Conservation (phyloP, 306 rosid genomes). For the Quercus engelmannii region DNA sequence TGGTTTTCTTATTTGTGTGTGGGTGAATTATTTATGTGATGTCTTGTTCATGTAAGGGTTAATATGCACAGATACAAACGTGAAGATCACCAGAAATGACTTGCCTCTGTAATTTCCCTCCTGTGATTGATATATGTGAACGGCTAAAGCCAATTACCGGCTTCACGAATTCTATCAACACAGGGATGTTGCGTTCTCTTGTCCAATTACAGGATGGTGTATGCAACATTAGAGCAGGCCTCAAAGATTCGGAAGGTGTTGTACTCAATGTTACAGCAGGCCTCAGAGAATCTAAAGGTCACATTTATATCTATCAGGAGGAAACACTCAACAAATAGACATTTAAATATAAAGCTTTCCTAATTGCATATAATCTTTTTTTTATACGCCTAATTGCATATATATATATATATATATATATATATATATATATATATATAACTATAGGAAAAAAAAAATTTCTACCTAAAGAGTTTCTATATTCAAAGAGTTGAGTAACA, state of each 20-base stretch:
- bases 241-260: too few relatives aligned
- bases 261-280: conserved; percentile 74
- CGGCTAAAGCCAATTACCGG: conserved; percentile 76
- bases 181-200: conserved; percentile 47
- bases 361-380: background rate
- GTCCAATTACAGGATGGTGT: conserved; percentile 56
- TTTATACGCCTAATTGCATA: too few relatives aligned
- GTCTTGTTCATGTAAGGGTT: background rate
- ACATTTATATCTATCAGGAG: conserved; percentile 13
- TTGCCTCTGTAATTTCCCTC: conserved; percentile 70
- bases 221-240: too few relatives aligned
- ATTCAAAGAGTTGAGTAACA: too few relatives aligned
- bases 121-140: conserved; percentile 57
- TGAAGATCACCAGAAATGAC: conserved; percentile 13
- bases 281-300: conserved; percentile 63
- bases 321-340: background rate
- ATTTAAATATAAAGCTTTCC: background rate
- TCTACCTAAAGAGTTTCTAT: background rate
- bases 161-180: conserved; percentile 52
- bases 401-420: background rate
- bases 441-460: background rate
- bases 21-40: background rate
- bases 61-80: background rate
- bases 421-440: background rate
- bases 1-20: background rate